These are phyloP conservation scores for Aphanomyces stellatus DNA, from an alignment of 352 stramenopile species.

Conservation along the genomic window DNA sequence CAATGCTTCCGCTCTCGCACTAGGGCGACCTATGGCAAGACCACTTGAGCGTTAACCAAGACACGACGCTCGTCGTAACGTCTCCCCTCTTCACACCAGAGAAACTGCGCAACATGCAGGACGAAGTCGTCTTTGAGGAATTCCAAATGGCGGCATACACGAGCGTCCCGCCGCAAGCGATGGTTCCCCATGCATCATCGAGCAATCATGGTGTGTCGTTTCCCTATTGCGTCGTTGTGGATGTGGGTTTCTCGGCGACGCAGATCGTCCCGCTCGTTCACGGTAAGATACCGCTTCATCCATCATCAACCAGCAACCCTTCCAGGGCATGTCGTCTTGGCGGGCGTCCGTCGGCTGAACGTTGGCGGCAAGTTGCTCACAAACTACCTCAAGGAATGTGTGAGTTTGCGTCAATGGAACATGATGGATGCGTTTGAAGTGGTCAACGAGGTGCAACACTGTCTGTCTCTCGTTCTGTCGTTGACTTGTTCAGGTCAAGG, in stretches of 20 bases:
- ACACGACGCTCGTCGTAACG: conserved; percentile 49
- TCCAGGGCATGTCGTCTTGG: background rate
- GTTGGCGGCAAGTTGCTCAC: conserved; percentile 94
- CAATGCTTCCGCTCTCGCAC: background rate
- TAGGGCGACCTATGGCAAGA: conserved; percentile 10
- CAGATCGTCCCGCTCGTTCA: conserved; percentile 89
- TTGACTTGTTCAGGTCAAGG: conserved; percentile 62
- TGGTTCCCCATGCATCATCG: background rate
- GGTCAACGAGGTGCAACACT: conserved; percentile 35
- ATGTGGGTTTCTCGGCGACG: conserved; percentile 94
- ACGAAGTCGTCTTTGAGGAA: conserved; percentile 77
- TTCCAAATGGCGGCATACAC: conserved; percentile 46
- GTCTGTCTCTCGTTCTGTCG: conserved; percentile 32
- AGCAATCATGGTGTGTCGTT: background rate
- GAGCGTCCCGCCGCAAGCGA: conserved; percentile 28
- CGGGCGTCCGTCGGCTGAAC: conserved; percentile 65
- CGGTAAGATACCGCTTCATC: conserved; percentile 29
- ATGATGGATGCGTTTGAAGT: conserved; percentile 90
- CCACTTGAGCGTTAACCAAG: background rate
- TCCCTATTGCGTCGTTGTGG: conserved; percentile 68
- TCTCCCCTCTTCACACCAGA: conserved; percentile 45
- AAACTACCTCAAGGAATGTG: conserved; percentile 95
- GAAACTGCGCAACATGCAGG: conserved; percentile 57
- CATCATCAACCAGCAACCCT: background rate
- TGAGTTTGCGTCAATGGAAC: conserved; percentile 95